phyloP scores from a whole-genome alignment of 192 early-diverging fungal genomes.

The Chytriomyces hyalinus region DNA sequence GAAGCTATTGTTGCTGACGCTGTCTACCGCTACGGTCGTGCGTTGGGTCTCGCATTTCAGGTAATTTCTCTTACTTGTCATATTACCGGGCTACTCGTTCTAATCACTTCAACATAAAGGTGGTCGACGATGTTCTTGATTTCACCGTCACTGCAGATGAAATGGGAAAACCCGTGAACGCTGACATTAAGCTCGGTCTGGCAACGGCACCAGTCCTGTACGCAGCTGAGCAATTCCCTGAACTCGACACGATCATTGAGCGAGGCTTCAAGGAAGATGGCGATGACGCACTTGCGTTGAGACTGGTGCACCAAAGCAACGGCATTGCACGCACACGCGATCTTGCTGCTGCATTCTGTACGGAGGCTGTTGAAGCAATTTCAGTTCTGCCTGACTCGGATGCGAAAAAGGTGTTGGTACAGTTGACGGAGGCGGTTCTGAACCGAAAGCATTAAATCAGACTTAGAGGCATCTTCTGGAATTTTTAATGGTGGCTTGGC shows the following conservation, averaged over 20 bases:
- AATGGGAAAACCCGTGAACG: slow-evolving; percentile 90
- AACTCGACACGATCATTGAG: slow-evolving; percentile 82
- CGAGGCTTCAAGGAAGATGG: slow-evolving; percentile 80
- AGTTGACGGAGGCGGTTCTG: slow-evolving; percentile 80
- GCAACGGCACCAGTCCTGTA: slow-evolving; percentile 94
- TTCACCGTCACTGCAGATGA: slow-evolving; percentile 77
- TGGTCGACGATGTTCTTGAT: slow-evolving; percentile 91
- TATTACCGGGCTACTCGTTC: not conserved
- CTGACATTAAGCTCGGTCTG: slow-evolving; percentile 86
- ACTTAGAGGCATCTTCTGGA: not conserved
- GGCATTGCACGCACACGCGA: slow-evolving; percentile 78
- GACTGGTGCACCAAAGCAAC: slow-evolving; percentile 77
- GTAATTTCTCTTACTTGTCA: slow-evolving; percentile 46
- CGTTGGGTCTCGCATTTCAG: slow-evolving; percentile 95
- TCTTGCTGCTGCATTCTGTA: slow-evolving; percentile 77
- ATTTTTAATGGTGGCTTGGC: not conserved
- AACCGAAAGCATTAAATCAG: slow-evolving; percentile 72
- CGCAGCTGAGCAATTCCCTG: slow-evolving; percentile 86
- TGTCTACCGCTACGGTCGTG: slow-evolving; percentile 85
- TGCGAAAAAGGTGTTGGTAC: slow-evolving; percentile 78
- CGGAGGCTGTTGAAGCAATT: slow-evolving; percentile 74
- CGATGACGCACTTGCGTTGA: slow-evolving; percentile 78
- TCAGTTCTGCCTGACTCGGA: slow-evolving; percentile 70
- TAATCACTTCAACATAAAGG: slow-evolving; percentile 39
- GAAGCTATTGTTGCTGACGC: slow-evolving; percentile 74